These are phyloP conservation scores for Pseudocercospora fijiensis DNA, from an alignment of 2,329 filamentous ascomycete genomes.

Conservation along the genomic window DNA sequence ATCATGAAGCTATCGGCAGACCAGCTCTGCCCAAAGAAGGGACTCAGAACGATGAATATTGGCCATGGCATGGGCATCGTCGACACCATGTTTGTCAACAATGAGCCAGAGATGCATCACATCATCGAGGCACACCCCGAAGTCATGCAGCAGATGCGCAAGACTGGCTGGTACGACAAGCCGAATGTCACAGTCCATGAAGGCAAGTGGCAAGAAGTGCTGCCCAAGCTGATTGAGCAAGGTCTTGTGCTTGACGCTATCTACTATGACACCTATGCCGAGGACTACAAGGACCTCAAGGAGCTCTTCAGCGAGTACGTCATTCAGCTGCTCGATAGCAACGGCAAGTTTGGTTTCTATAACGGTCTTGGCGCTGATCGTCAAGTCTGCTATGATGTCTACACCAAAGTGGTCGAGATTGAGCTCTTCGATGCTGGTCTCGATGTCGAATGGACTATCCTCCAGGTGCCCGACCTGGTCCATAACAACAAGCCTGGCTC, in stretches of 20 bases:
- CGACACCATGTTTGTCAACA: conserved; percentile 48
- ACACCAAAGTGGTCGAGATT: conserved; percentile 84
- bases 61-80: conserved; percentile 55
- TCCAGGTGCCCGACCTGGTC: conserved; percentile 67
- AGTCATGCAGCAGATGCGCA: conserved; percentile 47
- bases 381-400: conserved; percentile 93
- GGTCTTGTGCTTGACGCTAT: conserved; percentile 54
- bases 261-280: conserved; percentile 97
- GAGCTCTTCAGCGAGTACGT: conserved; percentile 87
- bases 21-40: conserved; percentile 41
- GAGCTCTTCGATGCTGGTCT: conserved; percentile 85
- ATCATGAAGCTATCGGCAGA: conserved; percentile 51
- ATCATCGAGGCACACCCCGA: conserved; percentile 55
- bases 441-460: conserved; percentile 81
- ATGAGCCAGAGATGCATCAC: conserved; percentile 48
- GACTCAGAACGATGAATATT: conserved; percentile 50
- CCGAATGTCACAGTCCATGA: conserved; percentile 51
- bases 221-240: conserved; percentile 47
- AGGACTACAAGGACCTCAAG: conserved; percentile 82
- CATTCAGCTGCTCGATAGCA: conserved; percentile 69
- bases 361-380: conserved; percentile 85
- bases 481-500: conserved; percentile 12
- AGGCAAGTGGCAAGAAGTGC: conserved; percentile 52
- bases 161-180: conserved; percentile 51
- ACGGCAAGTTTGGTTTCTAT: conserved; percentile 61